Conservation (phyloP, 495 filamentous ascomycete species). For the Cercophora sp. region DNA sequence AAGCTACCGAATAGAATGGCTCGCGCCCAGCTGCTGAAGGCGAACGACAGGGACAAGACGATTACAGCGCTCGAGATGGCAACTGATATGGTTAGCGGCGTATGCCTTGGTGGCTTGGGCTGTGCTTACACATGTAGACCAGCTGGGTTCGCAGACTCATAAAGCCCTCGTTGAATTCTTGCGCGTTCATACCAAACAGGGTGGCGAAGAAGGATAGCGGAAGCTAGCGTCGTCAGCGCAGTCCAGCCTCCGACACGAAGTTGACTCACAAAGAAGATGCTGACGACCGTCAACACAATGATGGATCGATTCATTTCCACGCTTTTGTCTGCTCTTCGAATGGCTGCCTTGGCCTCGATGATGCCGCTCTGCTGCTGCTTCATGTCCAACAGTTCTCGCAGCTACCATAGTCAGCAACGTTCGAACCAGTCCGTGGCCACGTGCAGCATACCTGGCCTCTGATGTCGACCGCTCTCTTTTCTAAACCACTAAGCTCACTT, state of each 20-base stretch:
- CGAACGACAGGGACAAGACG: constrained; percentile 16
- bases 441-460: constrained; percentile 7
- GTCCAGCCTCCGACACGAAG: background rate
- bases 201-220: constrained; percentile 40
- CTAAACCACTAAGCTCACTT: constrained; percentile 17
- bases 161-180: constrained; percentile 24
- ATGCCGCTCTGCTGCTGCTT: constrained; percentile 65
- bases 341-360: constrained; percentile 55
- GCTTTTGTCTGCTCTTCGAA: constrained; percentile 55
- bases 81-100: constrained; percentile 10
- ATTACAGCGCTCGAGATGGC: constrained; percentile 19
- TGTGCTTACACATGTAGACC: constrained; percentile 33
- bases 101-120: too few relatives aligned
- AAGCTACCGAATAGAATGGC: constrained; percentile 15
- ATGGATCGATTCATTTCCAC: constrained; percentile 56
- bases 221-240: constrained; percentile 17
- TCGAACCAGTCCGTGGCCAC: background rate
- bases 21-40: constrained; percentile 23
- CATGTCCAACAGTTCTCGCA: constrained; percentile 52
- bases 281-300: constrained; percentile 64
- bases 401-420: constrained; percentile 15
- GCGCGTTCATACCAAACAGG: constrained; percentile 42
- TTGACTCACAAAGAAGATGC: constrained; percentile 49
- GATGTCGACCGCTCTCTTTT: constrained; percentile 20
- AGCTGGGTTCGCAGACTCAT: constrained; percentile 26